These are phyloP conservation scores for Rhizopogon rudus DNA, from an alignment of 768 basidiomycete species.

Conservation along the genomic window DNA sequence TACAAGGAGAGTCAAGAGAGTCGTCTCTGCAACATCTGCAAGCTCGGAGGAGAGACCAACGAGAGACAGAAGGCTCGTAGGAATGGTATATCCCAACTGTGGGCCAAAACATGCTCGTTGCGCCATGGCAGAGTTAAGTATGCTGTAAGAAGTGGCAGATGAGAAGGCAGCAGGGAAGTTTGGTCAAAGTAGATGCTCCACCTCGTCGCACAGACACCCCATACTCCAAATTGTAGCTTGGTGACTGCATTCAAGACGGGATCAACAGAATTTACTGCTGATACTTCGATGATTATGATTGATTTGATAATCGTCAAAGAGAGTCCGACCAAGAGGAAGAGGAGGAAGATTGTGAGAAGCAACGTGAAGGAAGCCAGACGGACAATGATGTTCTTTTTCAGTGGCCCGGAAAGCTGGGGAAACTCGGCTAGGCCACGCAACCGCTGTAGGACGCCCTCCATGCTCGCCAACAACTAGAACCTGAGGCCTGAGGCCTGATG, in stretches of 20 bases:
- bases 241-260: constrained; percentile 51
- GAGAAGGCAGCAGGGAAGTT: background rate
- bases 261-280: constrained; percentile 22
- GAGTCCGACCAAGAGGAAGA: constrained; percentile 71
- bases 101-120: constrained; percentile 54
- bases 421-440: background rate
- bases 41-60: constrained; percentile 42
- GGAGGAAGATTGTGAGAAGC: constrained; percentile 59
- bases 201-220: constrained; percentile 76
- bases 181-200: constrained; percentile 7
- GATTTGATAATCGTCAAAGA: constrained; percentile 71
- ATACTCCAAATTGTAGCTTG: constrained; percentile 69
- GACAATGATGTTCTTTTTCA: constrained; percentile 41
- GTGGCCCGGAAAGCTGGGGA: constrained; percentile 24
- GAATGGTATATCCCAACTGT: constrained; percentile 64
- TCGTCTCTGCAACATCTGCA: constrained; percentile 42
- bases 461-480: background rate
- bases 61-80: constrained; percentile 34
- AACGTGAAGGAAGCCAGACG: constrained; percentile 43
- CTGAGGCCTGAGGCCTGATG: background rate
- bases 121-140: background rate
- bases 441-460: background rate
- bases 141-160: constrained; percentile 2
- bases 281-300: constrained; percentile 54
- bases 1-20: constrained; percentile 50